A percentile compares a stretch with the other conserved stretches of the same genome.
phyloP scores from a whole-genome alignment of 495 filamentous ascomycete species.

The Margaritispora aquatica region DNA sequence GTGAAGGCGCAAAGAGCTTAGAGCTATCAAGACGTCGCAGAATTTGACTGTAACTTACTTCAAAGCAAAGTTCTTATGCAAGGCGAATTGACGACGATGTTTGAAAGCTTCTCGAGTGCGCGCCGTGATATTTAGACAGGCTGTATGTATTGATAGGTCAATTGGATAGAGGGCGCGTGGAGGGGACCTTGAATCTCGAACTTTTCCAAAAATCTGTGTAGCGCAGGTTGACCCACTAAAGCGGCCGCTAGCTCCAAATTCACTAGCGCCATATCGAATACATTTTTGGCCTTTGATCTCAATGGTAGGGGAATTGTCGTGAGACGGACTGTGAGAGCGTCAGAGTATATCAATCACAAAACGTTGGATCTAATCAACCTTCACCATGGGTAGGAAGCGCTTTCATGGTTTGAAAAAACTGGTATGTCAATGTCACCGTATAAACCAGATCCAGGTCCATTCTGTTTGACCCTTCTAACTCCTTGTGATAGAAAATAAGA shows the following conservation, averaged over 20 bases:
- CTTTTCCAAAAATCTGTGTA: neutral
- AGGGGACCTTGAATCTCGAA: neutral
- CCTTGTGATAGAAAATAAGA: slow-evolving; percentile 66
- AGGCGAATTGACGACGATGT: neutral
- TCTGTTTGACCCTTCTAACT: neutral
- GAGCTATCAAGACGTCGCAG: neutral
- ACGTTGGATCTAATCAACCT: neutral
- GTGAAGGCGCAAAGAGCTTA: slow-evolving; percentile 1
- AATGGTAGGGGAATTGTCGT: neutral
- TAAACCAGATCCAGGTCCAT: neutral
- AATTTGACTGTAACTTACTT: neutral
- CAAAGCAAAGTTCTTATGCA: neutral
- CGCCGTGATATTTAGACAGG: neutral
- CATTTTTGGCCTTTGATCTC: neutral
- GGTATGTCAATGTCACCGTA: slow-evolving; percentile 10
- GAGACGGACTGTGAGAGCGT: no score
- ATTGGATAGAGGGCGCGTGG: neutral
- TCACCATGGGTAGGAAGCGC: slow-evolving; percentile 50
- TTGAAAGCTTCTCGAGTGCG: neutral
- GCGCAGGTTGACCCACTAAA: slow-evolving; percentile 3
- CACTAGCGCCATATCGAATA: neutral
- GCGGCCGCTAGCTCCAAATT: neutral
- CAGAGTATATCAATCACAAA: no score
- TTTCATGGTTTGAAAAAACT: slow-evolving; percentile 48
- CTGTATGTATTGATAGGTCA: neutral